phyloP scores from a whole-genome alignment of 2,329 filamentous ascomycete genomes.

The Coniochaeta sp. region DNA sequence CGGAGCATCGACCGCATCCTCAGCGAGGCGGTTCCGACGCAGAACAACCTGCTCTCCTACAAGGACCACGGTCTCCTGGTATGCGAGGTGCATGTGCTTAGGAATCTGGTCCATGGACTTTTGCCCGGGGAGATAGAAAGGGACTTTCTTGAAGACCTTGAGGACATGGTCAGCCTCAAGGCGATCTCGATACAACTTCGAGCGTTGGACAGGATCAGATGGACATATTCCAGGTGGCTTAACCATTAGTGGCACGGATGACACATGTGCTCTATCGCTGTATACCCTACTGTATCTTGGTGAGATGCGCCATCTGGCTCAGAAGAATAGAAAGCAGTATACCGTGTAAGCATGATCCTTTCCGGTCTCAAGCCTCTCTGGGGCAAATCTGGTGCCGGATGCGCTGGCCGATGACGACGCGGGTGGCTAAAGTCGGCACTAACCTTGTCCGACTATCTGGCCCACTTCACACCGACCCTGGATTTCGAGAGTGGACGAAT shows the following conservation, averaged over 20 bases:
- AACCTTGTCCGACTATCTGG: background rate
- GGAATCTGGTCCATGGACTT: constrained; percentile 57
- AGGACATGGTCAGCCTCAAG: constrained; percentile 76
- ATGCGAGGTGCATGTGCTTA: constrained; percentile 80
- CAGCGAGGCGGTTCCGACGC: constrained; percentile 58
- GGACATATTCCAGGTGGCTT: constrained; percentile 81
- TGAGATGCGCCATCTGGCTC: background rate
- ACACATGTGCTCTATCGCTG: background rate
- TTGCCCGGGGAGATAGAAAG: constrained; percentile 69
- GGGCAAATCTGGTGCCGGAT: background rate
- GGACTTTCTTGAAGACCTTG: constrained; percentile 83
- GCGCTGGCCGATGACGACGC: background rate
- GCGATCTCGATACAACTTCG: constrained; percentile 71
- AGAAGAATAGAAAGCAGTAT: background rate
- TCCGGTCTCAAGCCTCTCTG: background rate
- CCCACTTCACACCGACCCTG: background rate
- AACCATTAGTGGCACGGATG: constrained; percentile 15
- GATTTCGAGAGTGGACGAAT: background rate
- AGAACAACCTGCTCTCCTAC: constrained; percentile 73
- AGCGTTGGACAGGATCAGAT: constrained; percentile 76
- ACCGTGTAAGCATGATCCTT: background rate
- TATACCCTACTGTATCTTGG: background rate
- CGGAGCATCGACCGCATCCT: constrained; percentile 83
- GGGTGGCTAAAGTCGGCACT: background rate
- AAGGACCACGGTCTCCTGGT: constrained; percentile 87